Percentiles rank a stretch among this genome's conserved stretches.
phyloP scores from a whole-genome alignment of 2,329 filamentous ascomycete genomes.

The Talaromyces sp. region DNA sequence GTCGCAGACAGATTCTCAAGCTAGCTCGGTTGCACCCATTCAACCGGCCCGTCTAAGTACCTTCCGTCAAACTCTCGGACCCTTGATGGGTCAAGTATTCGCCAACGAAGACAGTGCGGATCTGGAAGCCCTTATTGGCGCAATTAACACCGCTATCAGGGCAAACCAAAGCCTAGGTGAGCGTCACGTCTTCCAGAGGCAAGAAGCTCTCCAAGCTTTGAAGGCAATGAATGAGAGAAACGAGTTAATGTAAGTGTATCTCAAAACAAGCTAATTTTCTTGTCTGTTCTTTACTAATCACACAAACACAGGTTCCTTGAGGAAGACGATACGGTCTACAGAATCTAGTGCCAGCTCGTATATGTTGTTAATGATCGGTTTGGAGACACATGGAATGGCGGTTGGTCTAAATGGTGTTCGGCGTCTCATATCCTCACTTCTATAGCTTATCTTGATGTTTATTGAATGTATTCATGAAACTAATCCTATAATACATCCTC shows the following conservation, averaged over 20 bases:
- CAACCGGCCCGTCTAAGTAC: constrained; percentile 60
- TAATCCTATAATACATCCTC: background rate
- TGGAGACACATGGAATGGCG: background rate
- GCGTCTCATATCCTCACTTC: constrained; percentile 9
- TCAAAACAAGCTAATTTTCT: background rate
- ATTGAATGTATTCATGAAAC: background rate
- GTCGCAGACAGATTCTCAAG: constrained; percentile 49
- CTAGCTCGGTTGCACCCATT: constrained; percentile 42
- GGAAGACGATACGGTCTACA: constrained; percentile 63
- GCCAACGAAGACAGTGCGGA: constrained; percentile 72
- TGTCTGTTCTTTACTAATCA: background rate
- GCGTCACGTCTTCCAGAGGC: constrained; percentile 59
- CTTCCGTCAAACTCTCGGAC: constrained; percentile 79
- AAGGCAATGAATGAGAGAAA: constrained; percentile 77
- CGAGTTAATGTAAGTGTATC: constrained; percentile 77
- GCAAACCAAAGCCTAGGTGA: constrained; percentile 44
- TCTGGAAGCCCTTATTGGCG: constrained; percentile 68
- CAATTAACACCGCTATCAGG: constrained; percentile 71
- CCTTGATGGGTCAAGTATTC: constrained; percentile 80
- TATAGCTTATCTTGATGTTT: background rate
- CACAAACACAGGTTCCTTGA: constrained; percentile 40
- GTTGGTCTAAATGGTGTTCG: constrained; percentile 10
- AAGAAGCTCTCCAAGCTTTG: constrained; percentile 74
- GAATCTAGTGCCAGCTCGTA: constrained; percentile 50
- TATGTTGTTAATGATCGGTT: constrained; percentile 7